Conservation (phyloP, 2,329 filamentous ascomycete species). For the Cryphonectria parasitica region DNA sequence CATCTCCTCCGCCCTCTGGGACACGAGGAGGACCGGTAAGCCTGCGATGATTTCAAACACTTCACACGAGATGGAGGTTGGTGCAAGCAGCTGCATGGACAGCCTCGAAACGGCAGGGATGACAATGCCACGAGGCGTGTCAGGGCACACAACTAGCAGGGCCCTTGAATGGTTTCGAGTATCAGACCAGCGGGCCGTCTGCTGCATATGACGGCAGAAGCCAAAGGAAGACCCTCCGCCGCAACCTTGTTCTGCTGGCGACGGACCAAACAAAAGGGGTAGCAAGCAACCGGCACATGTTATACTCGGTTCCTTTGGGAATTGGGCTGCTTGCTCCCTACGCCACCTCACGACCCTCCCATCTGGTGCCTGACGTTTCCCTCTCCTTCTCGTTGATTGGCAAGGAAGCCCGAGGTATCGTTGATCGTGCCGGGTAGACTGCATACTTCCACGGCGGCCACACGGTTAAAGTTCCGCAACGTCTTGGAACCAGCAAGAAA, state of each 20-base stretch:
- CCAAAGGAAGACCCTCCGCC: not conserved
- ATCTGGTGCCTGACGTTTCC: not conserved
- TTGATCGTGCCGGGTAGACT: not conserved
- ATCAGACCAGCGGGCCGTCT: slow-evolving; percentile 15
- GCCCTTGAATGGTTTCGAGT: slow-evolving; percentile 12
- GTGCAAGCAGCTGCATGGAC: not conserved
- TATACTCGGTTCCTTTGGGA: not conserved
- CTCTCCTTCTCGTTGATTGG: not conserved
- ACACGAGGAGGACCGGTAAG: not conserved
- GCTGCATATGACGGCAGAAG: not conserved
- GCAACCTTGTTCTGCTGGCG: not conserved
- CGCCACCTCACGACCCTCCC: not conserved
- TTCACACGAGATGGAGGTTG: not conserved
- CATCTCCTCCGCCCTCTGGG: not conserved
- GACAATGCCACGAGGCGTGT: not conserved
- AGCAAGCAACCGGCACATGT: not conserved
- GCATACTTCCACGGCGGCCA: not conserved
- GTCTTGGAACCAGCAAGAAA: not conserved
- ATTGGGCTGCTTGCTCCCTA: not conserved
- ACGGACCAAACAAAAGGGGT: not conserved
- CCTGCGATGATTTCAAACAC: not conserved
- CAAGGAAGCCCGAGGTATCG: not conserved
- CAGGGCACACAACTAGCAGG: not conserved
- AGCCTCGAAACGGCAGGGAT: slow-evolving; percentile 11
- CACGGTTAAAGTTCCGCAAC: not conserved